Evolutionary conservation across 306 rosid species (phyloP).

Genomic region (Cicer cuneatum): DNA sequence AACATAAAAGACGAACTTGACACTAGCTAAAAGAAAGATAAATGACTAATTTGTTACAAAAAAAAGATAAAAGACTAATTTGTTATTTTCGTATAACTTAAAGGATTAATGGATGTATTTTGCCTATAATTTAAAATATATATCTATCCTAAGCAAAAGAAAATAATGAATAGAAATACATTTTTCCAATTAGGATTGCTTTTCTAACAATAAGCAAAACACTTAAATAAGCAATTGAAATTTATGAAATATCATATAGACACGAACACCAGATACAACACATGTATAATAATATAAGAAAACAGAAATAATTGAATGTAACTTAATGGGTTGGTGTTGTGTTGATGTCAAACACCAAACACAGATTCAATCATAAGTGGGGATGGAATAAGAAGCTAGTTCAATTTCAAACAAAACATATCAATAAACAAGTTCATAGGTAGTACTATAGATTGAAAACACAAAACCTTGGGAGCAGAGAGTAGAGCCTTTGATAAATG

Average conservation of each 20-base stretch:
- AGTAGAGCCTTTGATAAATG: slow-evolving; percentile 63
- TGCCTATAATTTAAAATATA: no score
- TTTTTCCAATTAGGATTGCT: neutral
- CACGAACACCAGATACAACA: no score
- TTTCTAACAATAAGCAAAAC: neutral
- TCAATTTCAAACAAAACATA: slow-evolving; percentile 21
- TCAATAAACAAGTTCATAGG: slow-evolving; percentile 19
- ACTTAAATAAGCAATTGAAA: neutral
- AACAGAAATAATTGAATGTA: neutral
- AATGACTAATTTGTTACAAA: no score
- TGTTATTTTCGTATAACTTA: no score
- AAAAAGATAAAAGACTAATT: no score
- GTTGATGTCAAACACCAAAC: neutral
- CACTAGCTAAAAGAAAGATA: no score
- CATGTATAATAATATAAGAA: no score
- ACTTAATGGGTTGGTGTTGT: neutral
- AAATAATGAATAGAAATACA: neutral
- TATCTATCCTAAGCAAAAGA: no score
- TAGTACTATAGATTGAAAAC: slow-evolving; percentile 30
- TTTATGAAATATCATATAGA: no score
- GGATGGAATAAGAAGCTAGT: neutral
- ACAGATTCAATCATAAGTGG: neutral
- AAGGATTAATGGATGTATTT: no score
- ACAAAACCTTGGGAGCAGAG: slow-evolving; percentile 77
- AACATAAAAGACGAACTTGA: no score